Evolutionary conservation across 106 monocot species (phyloP).

Genomic region (Xerophyta viscosa): DNA sequence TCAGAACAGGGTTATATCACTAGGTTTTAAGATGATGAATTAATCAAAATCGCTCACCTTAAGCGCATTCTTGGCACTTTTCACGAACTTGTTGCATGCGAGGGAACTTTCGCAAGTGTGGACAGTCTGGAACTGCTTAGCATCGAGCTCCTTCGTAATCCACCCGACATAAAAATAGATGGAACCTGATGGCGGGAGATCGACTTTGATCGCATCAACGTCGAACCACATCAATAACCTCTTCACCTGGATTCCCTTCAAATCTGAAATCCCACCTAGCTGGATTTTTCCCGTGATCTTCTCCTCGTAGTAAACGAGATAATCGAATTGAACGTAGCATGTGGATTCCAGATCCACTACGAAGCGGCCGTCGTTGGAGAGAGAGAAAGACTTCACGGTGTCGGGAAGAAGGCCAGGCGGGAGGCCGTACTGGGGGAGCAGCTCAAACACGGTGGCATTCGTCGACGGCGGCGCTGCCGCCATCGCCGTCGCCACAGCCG

Average conservation of each 20-base stretch:
- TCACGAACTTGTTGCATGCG: too few relatives aligned
- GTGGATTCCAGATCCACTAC: slow-evolving; percentile 26
- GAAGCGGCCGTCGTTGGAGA: slow-evolving; percentile 36
- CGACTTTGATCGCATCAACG: slow-evolving; percentile 62
- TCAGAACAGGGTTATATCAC: too few relatives aligned
- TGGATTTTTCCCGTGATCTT: slow-evolving; percentile 49
- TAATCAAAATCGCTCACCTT: too few relatives aligned
- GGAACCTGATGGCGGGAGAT: slow-evolving; percentile 51
- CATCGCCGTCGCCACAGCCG: neutral
- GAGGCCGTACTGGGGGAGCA: slow-evolving; percentile 60
- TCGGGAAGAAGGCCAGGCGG: slow-evolving; percentile 68
- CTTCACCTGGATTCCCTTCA: slow-evolving; percentile 52
- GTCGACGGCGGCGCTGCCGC: slow-evolving; percentile 5
- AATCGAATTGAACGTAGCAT: slow-evolving; percentile 73
- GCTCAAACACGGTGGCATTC: slow-evolving; percentile 40
- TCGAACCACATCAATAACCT: slow-evolving; percentile 67
- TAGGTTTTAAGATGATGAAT: too few relatives aligned
- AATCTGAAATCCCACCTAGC: slow-evolving; percentile 31
- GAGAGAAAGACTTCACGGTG: slow-evolving; percentile 41
- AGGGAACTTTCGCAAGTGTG: slow-evolving; percentile 41
- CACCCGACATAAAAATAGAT: slow-evolving; percentile 69
- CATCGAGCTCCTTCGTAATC: slow-evolving; percentile 48
- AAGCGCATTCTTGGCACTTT: too few relatives aligned
- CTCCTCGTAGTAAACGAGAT: slow-evolving; percentile 51
- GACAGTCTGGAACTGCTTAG: slow-evolving; percentile 52